These are phyloP conservation scores for Babesia gibsoni DNA, from an alignment of 169 alveolate species.

Conservation along the genomic window DNA sequence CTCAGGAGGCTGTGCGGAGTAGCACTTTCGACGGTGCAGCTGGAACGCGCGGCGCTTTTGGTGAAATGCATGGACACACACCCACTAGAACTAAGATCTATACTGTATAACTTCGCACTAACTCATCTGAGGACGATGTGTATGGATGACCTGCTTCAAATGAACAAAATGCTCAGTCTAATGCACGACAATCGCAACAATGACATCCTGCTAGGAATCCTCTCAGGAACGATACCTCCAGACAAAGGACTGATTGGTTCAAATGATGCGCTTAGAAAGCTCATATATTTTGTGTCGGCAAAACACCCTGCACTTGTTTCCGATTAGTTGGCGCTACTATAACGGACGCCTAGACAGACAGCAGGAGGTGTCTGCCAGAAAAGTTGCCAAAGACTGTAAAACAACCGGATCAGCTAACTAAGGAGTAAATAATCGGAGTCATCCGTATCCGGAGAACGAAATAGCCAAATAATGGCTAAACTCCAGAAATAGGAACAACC, in stretches of 20 bases:
- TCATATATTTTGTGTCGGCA: background rate
- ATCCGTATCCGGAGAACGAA: no score
- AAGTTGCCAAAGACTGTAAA: no score
- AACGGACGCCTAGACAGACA: no score
- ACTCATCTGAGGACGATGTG: conserved; percentile 9
- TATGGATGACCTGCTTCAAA: conserved; percentile 3
- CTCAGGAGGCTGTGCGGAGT: conserved; percentile 11
- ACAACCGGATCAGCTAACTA: no score
- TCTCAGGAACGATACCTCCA: background rate
- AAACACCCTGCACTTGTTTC: background rate
- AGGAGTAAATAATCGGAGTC: no score
- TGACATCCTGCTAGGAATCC: background rate
- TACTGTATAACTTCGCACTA: conserved; percentile 26
- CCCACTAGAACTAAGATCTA: conserved; percentile 39
- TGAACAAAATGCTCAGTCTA: background rate
- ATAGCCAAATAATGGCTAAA: no score
- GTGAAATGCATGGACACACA: background rate
- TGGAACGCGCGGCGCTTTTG: background rate
- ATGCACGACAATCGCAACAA: background rate
- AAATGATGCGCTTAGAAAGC: background rate
- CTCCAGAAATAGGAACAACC: no score
- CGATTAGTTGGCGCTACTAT: no score
- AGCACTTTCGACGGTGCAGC: background rate
- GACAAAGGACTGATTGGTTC: background rate
- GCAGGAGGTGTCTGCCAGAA: no score